phyloP scores from a whole-genome alignment of 768 basidiomycete genomes.

The Pluteus cervinus region DNA sequence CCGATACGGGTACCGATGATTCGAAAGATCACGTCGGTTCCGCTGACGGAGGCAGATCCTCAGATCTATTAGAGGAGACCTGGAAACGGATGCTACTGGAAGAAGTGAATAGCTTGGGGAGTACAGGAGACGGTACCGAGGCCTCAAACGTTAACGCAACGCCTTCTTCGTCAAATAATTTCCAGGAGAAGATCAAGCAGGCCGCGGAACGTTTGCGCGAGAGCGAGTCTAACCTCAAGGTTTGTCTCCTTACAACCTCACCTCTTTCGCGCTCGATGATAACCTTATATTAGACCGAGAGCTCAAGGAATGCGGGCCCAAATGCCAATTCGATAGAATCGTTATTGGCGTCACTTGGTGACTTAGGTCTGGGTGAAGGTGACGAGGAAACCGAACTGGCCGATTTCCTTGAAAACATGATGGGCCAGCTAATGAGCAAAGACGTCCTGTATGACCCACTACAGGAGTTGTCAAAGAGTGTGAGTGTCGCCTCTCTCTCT shows the following conservation, averaged over 20 bases:
- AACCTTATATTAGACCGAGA: constrained; percentile 13
- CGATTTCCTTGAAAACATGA: constrained; percentile 72
- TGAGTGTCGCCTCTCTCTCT: constrained; percentile 19
- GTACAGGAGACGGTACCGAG: constrained; percentile 6
- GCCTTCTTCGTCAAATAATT: constrained; percentile 28
- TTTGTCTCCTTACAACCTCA: constrained; percentile 14
- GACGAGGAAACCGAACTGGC: constrained; percentile 50
- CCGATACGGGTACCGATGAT: constrained; percentile 9
- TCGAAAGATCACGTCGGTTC: constrained; percentile 15
- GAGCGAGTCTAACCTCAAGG: constrained; percentile 54
- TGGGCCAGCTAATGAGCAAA: constrained; percentile 76
- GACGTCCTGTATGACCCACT: constrained; percentile 84
- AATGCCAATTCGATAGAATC: constrained; percentile 39
- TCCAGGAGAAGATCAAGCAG: constrained; percentile 64
- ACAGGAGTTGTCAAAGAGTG: constrained; percentile 72
- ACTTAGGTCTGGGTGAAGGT: constrained; percentile 26
- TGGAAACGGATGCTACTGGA: constrained; percentile 73
- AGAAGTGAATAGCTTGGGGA: constrained; percentile 40
- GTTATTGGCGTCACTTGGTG: constrained; percentile 44
- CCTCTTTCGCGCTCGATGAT: background rate
- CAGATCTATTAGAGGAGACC: too few relatives aligned
- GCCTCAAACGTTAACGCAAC: constrained; percentile 8
- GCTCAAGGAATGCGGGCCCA: constrained; percentile 12
- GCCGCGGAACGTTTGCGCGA: constrained; percentile 72
- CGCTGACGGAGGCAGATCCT: constrained; percentile 10